Evolutionary conservation across 2,329 filamentous ascomycete genomes (phyloP).

Genomic region (Aureobasidium sp.): DNA sequence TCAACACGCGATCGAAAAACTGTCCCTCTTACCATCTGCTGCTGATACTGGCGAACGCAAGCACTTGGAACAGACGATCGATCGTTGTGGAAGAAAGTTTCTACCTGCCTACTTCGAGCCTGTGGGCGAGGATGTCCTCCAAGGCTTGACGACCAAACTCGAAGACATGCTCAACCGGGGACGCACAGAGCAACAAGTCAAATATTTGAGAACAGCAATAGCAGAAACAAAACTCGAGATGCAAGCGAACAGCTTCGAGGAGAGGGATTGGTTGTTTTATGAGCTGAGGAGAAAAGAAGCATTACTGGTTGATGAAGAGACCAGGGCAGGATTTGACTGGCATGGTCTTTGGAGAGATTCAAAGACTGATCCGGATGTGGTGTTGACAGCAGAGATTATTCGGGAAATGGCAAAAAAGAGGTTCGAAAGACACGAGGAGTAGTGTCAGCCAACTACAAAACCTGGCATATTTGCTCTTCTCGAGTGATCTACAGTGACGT

Average conservation of each 20-base stretch:
- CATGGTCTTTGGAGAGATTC: neutral
- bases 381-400: neutral
- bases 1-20: neutral
- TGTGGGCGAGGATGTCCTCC: neutral
- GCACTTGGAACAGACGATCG: neutral
- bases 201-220: neutral
- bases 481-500: too few species aligned
- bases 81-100: neutral
- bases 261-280: neutral
- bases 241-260: neutral
- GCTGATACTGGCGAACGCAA: neutral
- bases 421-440: neutral
- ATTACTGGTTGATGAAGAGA: neutral
- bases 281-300: neutral
- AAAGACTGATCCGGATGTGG: neutral
- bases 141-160: neutral
- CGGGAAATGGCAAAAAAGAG: neutral
- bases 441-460: too few species aligned
- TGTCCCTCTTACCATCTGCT: neutral
- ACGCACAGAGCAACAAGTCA: neutral
- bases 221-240: neutral
- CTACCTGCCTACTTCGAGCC: neutral
- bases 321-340: neutral
- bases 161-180: neutral
- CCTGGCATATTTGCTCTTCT: too few species aligned